phyloP scores from a whole-genome alignment of 2,329 filamentous ascomycete species.

The Epichloe glyceriae region DNA sequence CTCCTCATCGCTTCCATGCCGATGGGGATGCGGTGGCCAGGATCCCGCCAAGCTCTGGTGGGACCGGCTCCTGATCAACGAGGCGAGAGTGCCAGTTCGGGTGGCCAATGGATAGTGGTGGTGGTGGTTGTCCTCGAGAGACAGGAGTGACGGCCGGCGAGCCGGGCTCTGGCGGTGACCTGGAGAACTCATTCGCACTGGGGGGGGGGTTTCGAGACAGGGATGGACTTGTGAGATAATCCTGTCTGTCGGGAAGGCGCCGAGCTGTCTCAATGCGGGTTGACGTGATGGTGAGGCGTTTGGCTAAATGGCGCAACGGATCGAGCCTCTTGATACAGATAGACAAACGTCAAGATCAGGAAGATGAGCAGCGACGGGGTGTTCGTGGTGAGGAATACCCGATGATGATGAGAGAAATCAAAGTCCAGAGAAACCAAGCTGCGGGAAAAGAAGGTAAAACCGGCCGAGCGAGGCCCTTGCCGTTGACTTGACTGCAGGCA shows the following conservation, averaged over 20 bases:
- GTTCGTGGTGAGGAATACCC: not conserved
- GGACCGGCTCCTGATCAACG: conserved; percentile 26
- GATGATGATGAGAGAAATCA: not conserved
- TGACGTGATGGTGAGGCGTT: not conserved
- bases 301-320: not conserved
- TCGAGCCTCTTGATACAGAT: too few relatives aligned
- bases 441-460: not conserved
- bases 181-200: conserved; percentile 17
- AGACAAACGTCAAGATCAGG: too few relatives aligned
- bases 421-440: not conserved
- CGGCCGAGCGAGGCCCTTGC: not conserved
- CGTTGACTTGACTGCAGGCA: not conserved
- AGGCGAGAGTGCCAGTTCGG: conserved; percentile 24
- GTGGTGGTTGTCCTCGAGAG: conserved; percentile 19
- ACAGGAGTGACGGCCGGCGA: conserved; percentile 20
- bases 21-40: conserved; percentile 11
- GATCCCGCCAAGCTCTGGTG: conserved; percentile 19
- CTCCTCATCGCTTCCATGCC: conserved; percentile 18
- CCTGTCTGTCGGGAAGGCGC: not conserved
- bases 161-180: conserved; percentile 12
- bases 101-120: conserved; percentile 21
- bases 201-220: too few relatives aligned
- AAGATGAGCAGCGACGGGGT: too few relatives aligned
- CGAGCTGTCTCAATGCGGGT: not conserved
- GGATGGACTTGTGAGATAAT: not conserved